These are phyloP conservation scores for Russula sp. DNA, from an alignment of 768 basidiomycete species.

Conservation along the genomic window DNA sequence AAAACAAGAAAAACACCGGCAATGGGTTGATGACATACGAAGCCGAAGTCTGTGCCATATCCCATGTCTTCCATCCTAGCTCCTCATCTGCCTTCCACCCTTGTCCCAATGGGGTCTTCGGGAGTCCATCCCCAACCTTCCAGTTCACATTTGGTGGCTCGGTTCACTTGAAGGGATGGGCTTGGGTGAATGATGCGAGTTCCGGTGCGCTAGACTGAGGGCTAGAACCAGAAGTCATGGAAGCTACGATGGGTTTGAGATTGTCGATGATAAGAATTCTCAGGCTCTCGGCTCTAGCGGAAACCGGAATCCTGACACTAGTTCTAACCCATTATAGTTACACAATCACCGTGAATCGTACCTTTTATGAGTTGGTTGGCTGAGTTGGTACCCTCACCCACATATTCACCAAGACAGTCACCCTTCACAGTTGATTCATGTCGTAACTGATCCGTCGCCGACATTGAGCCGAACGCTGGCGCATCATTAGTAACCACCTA, in stretches of 20 bases:
- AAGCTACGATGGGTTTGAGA: not conserved
- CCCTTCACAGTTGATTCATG: too few relatives aligned
- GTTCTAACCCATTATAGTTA: not conserved
- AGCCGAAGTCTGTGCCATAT: constrained; percentile 27
- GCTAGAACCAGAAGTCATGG: constrained; percentile 1
- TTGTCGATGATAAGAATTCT: constrained; percentile 1
- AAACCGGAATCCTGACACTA: too few relatives aligned
- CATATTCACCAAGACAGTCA: too few relatives aligned
- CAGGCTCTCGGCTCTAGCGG: not conserved
- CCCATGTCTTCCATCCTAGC: constrained; percentile 39
- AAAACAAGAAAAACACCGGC: constrained; percentile 18
- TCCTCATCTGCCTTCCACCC: constrained; percentile 33
- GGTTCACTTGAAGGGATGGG: constrained; percentile 32
- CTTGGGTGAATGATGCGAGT: constrained; percentile 4
- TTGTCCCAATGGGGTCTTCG: constrained; percentile 23
- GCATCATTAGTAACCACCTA: not conserved
- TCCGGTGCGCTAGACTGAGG: not conserved
- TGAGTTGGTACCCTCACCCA: not conserved
- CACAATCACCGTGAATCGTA: not conserved
- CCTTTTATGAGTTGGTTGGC: not conserved
- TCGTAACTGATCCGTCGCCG: not conserved
- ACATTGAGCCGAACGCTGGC: not conserved
- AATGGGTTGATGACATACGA: constrained; percentile 18
- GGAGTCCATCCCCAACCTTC: constrained; percentile 39
- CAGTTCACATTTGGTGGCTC: constrained; percentile 38